These are phyloP conservation scores for Candida dajiaensis DNA, from an alignment of 805 yeast genomes.

Conservation along the genomic window DNA sequence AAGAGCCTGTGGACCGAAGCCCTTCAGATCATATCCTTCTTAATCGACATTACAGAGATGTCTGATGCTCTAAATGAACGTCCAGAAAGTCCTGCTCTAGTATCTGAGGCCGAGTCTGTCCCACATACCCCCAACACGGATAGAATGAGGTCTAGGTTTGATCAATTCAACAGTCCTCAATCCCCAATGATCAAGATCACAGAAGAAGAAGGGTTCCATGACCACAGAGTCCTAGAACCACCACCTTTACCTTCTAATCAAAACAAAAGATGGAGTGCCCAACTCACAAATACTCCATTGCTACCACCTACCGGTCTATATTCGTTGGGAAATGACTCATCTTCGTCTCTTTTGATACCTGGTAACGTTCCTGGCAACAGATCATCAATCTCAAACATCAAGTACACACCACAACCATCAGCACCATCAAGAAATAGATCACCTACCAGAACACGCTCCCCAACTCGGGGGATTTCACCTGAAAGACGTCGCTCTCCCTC, in stretches of 20 bases:
- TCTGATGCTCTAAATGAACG: background rate
- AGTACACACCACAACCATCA: constrained; percentile 21
- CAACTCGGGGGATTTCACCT: constrained; percentile 28
- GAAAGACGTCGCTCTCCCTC: constrained; percentile 22
- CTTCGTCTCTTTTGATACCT: constrained; percentile 18
- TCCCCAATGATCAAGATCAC: constrained; percentile 26
- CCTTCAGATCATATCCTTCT: background rate
- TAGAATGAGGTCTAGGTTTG: constrained; percentile 16
- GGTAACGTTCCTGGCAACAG: constrained; percentile 25
- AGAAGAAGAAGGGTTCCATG: constrained; percentile 15
- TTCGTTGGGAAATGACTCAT: constrained; percentile 16
- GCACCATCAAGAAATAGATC: constrained; percentile 23
- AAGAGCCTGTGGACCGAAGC: no score
- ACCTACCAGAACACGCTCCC: constrained; percentile 24
- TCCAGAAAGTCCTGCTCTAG: background rate
- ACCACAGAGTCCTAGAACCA: constrained; percentile 5
- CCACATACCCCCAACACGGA: constrained; percentile 17
- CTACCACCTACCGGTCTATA: constrained; percentile 8
- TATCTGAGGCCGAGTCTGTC: background rate
- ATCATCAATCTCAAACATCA: constrained; percentile 19
- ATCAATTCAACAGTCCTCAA: constrained; percentile 18
- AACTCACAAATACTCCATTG: constrained; percentile 8
- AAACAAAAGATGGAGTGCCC: constrained; percentile 14
- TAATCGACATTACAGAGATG: background rate
- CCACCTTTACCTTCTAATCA: constrained; percentile 15